Percentiles rank a stretch among this genome's conserved stretches.
phyloP scores from a whole-genome alignment of 208 protist genomes.

The Acanthamoeba triangularis region DNA sequence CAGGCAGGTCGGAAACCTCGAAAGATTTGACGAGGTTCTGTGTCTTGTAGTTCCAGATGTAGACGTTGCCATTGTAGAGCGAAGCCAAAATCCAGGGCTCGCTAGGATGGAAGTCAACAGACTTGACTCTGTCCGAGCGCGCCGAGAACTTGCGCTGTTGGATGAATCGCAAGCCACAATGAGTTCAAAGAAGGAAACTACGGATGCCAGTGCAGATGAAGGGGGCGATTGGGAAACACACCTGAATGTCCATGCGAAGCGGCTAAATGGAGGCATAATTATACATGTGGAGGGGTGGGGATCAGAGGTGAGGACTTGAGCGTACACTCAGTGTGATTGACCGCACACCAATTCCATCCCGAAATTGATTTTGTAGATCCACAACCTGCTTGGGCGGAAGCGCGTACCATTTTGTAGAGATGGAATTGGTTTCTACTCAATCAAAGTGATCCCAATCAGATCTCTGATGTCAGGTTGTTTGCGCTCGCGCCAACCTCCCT shows the following conservation, averaged over 20 bases:
- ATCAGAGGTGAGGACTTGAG: neutral
- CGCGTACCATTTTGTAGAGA: too few species aligned
- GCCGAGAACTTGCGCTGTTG: conserved; percentile 93
- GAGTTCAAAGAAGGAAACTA: neutral
- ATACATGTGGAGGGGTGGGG: neutral
- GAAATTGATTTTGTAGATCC: too few species aligned
- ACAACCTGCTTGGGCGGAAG: too few species aligned
- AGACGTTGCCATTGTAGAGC: conserved; percentile 96
- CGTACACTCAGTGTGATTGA: neutral
- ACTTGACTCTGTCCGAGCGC: conserved; percentile 98
- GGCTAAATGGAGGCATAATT: conserved; percentile 53
- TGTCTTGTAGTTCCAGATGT: conserved; percentile 99
- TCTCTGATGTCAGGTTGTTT: too few species aligned
- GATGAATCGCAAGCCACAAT: neutral
- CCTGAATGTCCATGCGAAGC: conserved; percentile 83
- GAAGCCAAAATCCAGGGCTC: conserved; percentile 98
- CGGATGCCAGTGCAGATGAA: conserved; percentile 19
- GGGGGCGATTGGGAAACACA: neutral
- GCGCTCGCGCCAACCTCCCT: neutral
- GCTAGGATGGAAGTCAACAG: conserved; percentile 99
- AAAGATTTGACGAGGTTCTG: conserved; percentile 98
- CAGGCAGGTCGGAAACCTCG: conserved; percentile 96
- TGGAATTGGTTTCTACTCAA: too few species aligned
- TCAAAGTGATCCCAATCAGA: too few species aligned
- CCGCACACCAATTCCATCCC: too few species aligned